Evolutionary conservation across 306 rosid species (phyloP).

Genomic region (Ormosia semicastrata): DNA sequence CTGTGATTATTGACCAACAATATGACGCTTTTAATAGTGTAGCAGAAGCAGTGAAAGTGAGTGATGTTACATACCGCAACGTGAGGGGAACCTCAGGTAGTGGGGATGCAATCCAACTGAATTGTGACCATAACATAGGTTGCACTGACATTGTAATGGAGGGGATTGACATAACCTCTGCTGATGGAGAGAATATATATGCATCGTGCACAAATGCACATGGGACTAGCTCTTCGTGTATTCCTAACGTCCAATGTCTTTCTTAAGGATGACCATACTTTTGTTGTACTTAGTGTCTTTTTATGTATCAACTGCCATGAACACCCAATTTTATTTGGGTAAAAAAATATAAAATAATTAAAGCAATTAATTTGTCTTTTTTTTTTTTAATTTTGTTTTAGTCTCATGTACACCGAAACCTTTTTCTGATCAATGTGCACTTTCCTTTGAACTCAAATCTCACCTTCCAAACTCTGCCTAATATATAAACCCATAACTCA

Average conservation of each 20-base stretch:
- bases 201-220: slow-evolving; percentile 30
- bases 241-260: slow-evolving; percentile 35
- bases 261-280: too few relatives aligned
- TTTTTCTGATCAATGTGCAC: too few relatives aligned
- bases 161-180: neutral
- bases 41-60: slow-evolving; percentile 23
- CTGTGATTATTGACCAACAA: slow-evolving; percentile 42
- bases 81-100: slow-evolving; percentile 34
- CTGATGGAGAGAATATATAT: neutral
- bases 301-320: too few relatives aligned
- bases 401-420: too few relatives aligned
- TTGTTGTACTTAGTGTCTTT: too few relatives aligned
- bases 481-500: too few relatives aligned
- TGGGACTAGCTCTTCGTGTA: neutral
- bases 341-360: too few relatives aligned
- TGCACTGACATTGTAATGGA: slow-evolving; percentile 33
- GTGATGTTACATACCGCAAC: slow-evolving; percentile 31
- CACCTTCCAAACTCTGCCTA: too few relatives aligned
- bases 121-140: slow-evolving; percentile 8
- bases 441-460: too few relatives aligned
- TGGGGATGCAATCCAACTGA: slow-evolving; percentile 16
- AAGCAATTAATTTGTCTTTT: too few relatives aligned
- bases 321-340: too few relatives aligned
- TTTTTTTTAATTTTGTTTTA: too few relatives aligned
- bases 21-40: neutral